phyloP scores from a whole-genome alignment of 495 filamentous ascomycete species.

The Pseudotulostoma volvatum region DNA sequence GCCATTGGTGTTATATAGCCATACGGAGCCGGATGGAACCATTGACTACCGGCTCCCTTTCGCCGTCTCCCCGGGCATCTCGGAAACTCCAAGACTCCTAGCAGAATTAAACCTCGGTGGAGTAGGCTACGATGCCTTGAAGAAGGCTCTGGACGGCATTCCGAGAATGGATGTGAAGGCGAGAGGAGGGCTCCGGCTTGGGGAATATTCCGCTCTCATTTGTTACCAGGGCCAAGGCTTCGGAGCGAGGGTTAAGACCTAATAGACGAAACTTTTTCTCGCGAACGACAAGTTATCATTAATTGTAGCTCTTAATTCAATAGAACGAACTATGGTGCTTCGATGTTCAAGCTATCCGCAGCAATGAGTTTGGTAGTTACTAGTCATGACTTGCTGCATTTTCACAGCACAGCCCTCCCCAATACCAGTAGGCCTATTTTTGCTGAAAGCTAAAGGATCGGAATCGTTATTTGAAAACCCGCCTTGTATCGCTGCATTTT shows the following conservation, averaged over 20 bases:
- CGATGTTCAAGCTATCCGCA: too few species aligned
- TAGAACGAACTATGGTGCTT: too few species aligned
- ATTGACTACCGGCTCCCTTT: conserved; percentile 64
- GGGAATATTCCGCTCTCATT: conserved; percentile 51
- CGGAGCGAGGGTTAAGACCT: conserved; percentile 58
- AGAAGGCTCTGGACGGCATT: conserved; percentile 65
- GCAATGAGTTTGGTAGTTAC: too few species aligned
- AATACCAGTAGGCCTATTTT: too few species aligned
- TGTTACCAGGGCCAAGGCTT: conserved; percentile 60
- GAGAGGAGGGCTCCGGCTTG: conserved; percentile 49
- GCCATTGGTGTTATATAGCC: conserved; percentile 73
- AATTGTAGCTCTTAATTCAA: too few species aligned
- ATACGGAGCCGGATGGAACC: conserved; percentile 55
- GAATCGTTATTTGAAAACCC: too few species aligned
- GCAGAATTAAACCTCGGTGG: conserved; percentile 60
- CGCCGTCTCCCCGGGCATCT: conserved; percentile 56
- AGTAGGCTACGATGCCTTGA: conserved; percentile 72
- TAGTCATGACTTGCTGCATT: too few species aligned
- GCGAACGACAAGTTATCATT: too few species aligned
- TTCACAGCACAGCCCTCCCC: too few species aligned
- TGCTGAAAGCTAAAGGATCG: too few species aligned
- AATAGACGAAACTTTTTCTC: too few species aligned
- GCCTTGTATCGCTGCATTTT: too few species aligned
- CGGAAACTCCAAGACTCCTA: conserved; percentile 56
- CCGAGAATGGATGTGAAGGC: conserved; percentile 69